These are phyloP conservation scores for Pascua sp. DNA, from an alignment of 1,284 basidiomycete species.

Conservation along the genomic window DNA sequence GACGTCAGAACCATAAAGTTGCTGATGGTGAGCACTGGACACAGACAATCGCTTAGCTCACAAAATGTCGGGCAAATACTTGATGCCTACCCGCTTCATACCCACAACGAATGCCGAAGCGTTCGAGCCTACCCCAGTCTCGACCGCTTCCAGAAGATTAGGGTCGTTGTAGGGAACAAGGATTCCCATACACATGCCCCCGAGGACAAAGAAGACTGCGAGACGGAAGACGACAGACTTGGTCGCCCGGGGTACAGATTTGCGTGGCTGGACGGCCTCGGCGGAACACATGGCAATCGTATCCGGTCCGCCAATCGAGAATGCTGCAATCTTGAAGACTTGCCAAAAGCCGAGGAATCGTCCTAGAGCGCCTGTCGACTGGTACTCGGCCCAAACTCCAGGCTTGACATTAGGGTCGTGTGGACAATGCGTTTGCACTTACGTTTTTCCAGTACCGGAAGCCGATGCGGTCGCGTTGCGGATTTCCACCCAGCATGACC, in stretches of 20 bases:
- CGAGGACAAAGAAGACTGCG: conserved; percentile 51
- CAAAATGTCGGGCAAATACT: conserved; percentile 29
- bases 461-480: conserved; percentile 25
- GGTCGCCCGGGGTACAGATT: conserved; percentile 72
- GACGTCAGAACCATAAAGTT: conserved; percentile 62
- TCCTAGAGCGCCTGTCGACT: conserved; percentile 10
- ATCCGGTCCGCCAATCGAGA: conserved; percentile 37
- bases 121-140: conserved; percentile 17
- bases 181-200: conserved; percentile 1
- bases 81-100: conserved; percentile 19
- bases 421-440: conserved; percentile 10
- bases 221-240: conserved; percentile 76
- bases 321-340: conserved; percentile 30
- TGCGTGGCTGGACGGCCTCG: conserved; percentile 49
- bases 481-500: conserved; percentile 30
- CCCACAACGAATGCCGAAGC: conserved; percentile 24
- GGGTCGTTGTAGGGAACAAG: conserved; percentile 8
- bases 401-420: no score
- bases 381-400: conserved; percentile 20
- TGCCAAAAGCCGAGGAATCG: conserved; percentile 31
- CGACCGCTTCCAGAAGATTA: not conserved
- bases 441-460: conserved; percentile 34
- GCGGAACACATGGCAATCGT: conserved; percentile 28
- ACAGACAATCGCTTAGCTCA: no score
- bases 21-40: conserved; percentile 60